Evolutionary conservation across 208 protist genomes (phyloP).

Genomic region (Crithidia thermophila): DNA sequence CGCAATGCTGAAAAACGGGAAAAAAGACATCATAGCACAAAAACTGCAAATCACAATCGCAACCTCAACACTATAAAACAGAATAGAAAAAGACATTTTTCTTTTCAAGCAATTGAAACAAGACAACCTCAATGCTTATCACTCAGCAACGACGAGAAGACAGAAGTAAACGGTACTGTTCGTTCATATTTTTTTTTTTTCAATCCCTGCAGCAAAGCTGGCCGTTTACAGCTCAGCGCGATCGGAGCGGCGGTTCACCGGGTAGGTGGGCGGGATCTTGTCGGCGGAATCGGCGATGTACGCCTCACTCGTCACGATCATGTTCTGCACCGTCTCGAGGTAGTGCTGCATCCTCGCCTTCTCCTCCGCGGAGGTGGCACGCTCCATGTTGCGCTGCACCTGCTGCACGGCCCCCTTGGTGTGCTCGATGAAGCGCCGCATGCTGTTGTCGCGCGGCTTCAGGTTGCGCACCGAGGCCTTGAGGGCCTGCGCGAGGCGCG

Average conservation of each 20-base stretch:
- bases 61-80: no score
- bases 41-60: no score
- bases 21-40: no score
- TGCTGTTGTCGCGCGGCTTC: constrained; percentile 30
- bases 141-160: no score
- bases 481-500: constrained; percentile 28
- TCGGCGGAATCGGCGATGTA: constrained; percentile 33
- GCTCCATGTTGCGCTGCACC: constrained; percentile 20
- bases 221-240: constrained; percentile 4
- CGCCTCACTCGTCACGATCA: constrained; percentile 26
- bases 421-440: constrained; percentile 38
- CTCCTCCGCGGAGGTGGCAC: constrained; percentile 27
- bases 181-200: constrained; percentile 6
- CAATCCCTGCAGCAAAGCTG: no score
- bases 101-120: no score
- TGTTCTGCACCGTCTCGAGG: constrained; percentile 31
- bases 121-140: no score
- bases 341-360: constrained; percentile 31
- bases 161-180: no score
- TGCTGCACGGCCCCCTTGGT: constrained; percentile 24
- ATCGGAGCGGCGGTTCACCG: constrained; percentile 6
- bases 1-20: no score
- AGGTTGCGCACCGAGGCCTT: constrained; percentile 25
- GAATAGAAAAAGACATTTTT: no score
- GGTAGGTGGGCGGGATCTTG: constrained; percentile 32